These are phyloP conservation scores for Peronosclerospora sorghi DNA, from an alignment of 352 stramenopile species.

Conservation along the genomic window DNA sequence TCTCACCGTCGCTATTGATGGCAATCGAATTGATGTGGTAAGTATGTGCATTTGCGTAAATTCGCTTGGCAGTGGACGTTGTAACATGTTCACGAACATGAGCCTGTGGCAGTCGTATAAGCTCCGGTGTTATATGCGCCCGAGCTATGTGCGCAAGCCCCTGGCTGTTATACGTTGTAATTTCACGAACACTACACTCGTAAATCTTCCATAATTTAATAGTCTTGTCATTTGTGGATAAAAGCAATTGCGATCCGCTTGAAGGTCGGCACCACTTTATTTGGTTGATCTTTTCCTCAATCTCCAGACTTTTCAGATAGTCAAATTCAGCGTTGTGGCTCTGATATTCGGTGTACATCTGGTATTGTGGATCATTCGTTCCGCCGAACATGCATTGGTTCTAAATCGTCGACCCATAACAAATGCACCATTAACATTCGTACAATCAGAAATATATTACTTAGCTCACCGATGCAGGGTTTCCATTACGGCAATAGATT, in stretches of 20 bases:
- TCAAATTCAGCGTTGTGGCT: slow-evolving; percentile 96
- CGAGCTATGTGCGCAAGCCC: slow-evolving; percentile 16
- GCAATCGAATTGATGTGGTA: slow-evolving; percentile 97
- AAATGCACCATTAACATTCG: background rate
- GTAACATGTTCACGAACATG: slow-evolving; percentile 46
- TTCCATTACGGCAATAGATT: slow-evolving; percentile 73
- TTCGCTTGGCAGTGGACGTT: slow-evolving; percentile 67
- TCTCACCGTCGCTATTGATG: slow-evolving; percentile 90
- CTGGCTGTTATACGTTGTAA: slow-evolving; percentile 64
- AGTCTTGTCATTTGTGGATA: slow-evolving; percentile 96
- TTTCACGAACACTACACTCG: slow-evolving; percentile 62
- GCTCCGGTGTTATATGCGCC: slow-evolving; percentile 15
- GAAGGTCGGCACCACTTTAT: slow-evolving; percentile 90
- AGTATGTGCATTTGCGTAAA: slow-evolving; percentile 91
- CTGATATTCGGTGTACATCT: slow-evolving; percentile 89
- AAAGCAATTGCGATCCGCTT: slow-evolving; percentile 86
- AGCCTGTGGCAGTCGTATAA: slow-evolving; percentile 49
- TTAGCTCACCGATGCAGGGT: slow-evolving; percentile 12
- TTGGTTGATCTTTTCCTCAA: slow-evolving; percentile 97
- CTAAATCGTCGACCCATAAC: background rate
- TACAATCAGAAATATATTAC: background rate
- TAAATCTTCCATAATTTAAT: slow-evolving; percentile 95
- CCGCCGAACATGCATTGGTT: slow-evolving; percentile 25
- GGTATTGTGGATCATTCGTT: slow-evolving; percentile 31
- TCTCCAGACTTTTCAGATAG: slow-evolving; percentile 95